Percentiles rank a stretch among this genome's conserved stretches.
Evolutionary conservation across 2,329 filamentous ascomycete genomes (phyloP).

Genomic region (Magnaporthiopsis rhizophila): DNA sequence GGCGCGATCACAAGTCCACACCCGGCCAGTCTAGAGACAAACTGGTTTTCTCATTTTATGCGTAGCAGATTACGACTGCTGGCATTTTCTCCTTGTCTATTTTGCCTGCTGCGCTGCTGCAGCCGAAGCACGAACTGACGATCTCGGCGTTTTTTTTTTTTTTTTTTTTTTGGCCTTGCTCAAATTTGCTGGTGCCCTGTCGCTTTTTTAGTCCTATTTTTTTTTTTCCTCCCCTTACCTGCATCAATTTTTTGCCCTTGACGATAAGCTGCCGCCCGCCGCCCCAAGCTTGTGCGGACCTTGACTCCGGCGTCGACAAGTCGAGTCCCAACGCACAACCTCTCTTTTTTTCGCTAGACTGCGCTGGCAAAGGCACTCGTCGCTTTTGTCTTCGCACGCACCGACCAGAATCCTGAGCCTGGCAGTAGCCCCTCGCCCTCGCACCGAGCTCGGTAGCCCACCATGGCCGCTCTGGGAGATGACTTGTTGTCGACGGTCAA

Average conservation of each 20-base stretch:
- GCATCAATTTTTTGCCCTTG: neutral
- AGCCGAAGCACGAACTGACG: constrained; percentile 6
- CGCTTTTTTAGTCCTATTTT: neutral
- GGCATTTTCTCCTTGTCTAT: neutral
- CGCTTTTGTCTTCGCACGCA: neutral
- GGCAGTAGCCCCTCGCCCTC: neutral
- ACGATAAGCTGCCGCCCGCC: neutral
- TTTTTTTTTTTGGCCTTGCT: neutral
- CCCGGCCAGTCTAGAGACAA: neutral
- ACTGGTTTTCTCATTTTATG: neutral
- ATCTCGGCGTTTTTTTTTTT: neutral
- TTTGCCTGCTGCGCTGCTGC: neutral
- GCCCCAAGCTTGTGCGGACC: neutral
- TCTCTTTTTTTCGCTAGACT: neutral
- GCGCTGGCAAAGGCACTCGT: neutral
- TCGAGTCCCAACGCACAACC: neutral
- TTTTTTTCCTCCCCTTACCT: neutral
- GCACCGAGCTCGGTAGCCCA: constrained; percentile 9
- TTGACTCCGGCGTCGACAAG: neutral
- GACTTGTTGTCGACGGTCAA: constrained; percentile 94
- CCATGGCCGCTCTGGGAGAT: constrained; percentile 91
- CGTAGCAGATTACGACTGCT: neutral
- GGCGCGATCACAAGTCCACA: neutral
- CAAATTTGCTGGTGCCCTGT: neutral
- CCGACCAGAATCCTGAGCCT: neutral